Evolutionary conservation across 306 rosid species (phyloP).

Genomic region (Rubus parviflorus): DNA sequence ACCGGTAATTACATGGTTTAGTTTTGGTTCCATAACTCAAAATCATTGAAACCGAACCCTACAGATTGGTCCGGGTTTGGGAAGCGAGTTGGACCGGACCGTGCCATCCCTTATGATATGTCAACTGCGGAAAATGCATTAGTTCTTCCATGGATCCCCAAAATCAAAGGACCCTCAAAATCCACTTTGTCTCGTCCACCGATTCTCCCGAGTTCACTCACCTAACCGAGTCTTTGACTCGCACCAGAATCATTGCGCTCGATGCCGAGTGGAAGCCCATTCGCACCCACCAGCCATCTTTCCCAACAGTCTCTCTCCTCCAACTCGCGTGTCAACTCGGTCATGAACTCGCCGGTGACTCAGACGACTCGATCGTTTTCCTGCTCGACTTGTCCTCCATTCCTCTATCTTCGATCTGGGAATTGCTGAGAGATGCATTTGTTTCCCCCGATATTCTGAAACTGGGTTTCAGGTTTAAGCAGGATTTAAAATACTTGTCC

Average conservation of each 20-base stretch:
- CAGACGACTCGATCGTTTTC: conserved; percentile 53
- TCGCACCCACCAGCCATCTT: conserved; percentile 39
- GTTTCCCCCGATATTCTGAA: conserved; percentile 65
- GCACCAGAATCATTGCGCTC: conserved; percentile 63
- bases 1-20: no score
- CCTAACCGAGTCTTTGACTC: conserved; percentile 45
- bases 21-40: no score
- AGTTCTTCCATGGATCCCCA: conserved; percentile 40
- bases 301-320: conserved; percentile 72
- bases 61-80: no score
- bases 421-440: conserved; percentile 48
- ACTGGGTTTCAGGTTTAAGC: conserved; percentile 85
- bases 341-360: conserved; percentile 24
- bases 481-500: conserved; percentile 72
- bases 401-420: conserved; percentile 63
- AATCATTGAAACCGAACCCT: no score
- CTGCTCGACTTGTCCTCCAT: conserved; percentile 61
- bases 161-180: conserved; percentile 31
- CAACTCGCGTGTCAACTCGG: conserved; percentile 74
- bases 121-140: no score
- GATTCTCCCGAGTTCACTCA: conserved; percentile 69
- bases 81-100: no score
- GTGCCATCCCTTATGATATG: no score
- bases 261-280: conserved; percentile 94
- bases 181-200: conserved; percentile 51